A percentile compares a stretch with the other conserved stretches of the same genome.
Evolutionary conservation across 2,329 filamentous ascomycete genomes (phyloP).

Genomic region (Clonostachys rosea): DNA sequence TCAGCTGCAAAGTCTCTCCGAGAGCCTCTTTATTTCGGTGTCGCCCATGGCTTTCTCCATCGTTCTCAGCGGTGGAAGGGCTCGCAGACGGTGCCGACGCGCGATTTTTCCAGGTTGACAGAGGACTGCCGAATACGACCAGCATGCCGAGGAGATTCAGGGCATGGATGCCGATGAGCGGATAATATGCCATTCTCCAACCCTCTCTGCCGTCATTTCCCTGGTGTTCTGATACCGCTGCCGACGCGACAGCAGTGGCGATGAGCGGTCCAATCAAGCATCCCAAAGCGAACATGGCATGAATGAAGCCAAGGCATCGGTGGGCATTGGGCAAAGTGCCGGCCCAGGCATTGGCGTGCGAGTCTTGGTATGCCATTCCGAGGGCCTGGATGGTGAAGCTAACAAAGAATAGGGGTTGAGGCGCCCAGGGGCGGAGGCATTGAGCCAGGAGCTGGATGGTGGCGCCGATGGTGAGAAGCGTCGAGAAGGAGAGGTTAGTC

Average conservation of each 20-base stretch:
- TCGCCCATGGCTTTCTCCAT: neutral
- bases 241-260: conserved; percentile 4
- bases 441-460: conserved; percentile 4
- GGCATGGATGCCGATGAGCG: conserved; percentile 2
- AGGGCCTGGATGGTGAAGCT: conserved; percentile 4
- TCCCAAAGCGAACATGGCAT: conserved; percentile 5
- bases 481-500: conserved; percentile 1
- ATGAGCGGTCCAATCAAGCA: conserved; percentile 4
- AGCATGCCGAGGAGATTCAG: neutral
- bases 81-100: neutral
- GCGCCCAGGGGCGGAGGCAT: conserved; percentile 5
- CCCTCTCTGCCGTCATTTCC: neutral
- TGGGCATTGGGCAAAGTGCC: conserved; percentile 1
- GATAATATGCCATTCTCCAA: conserved; percentile 1
- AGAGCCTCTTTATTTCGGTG: conserved; percentile 1
- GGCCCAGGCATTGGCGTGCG: conserved; percentile 5
- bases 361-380: conserved; percentile 5
- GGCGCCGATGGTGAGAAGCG: conserved; percentile 4
- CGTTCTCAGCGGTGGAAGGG: neutral
- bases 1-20: neutral
- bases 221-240: too few species aligned
- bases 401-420: conserved; percentile 4
- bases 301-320: conserved; percentile 5
- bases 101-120: neutral
- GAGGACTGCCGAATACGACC: neutral